Evolutionary conservation across 495 filamentous ascomycete species (phyloP).

Genomic region (Aspergillus sparsus): DNA sequence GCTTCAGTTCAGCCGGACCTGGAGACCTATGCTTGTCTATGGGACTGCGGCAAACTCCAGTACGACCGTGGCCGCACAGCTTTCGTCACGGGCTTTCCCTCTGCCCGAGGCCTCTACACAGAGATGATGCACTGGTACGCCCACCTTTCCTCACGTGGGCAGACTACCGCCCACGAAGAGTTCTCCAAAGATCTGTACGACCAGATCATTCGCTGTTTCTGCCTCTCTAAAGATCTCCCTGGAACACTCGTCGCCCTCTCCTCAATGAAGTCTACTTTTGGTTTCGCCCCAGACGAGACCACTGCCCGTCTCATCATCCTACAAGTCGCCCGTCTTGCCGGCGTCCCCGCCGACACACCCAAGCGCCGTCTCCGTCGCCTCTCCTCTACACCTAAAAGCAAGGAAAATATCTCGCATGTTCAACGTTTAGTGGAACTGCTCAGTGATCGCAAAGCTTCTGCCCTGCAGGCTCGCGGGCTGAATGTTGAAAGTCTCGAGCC

Average conservation of each 20-base stretch:
- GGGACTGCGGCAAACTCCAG: slow-evolving; percentile 57
- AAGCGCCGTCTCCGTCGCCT: slow-evolving; percentile 46
- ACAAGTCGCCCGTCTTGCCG: slow-evolving; percentile 51
- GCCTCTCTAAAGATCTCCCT: slow-evolving; percentile 51
- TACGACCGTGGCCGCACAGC: slow-evolving; percentile 47
- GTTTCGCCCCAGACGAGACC: slow-evolving; percentile 50
- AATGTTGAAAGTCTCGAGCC: slow-evolving; percentile 42
- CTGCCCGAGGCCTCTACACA: slow-evolving; percentile 57
- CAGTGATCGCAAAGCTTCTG: slow-evolving; percentile 37
- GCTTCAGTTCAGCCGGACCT: slow-evolving; percentile 58
- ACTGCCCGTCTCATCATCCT: slow-evolving; percentile 54
- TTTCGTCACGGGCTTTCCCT: slow-evolving; percentile 39
- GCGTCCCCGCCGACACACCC: slow-evolving; percentile 40
- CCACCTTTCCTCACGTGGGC: slow-evolving; percentile 31
- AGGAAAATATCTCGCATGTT: slow-evolving; percentile 47
- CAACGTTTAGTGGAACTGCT: slow-evolving; percentile 40
- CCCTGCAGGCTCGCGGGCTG: slow-evolving; percentile 38
- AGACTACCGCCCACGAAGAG: slow-evolving; percentile 31
- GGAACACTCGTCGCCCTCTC: slow-evolving; percentile 64
- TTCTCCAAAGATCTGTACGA: slow-evolving; percentile 57
- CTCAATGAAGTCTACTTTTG: slow-evolving; percentile 55
- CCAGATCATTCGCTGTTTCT: slow-evolving; percentile 58
- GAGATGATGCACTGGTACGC: slow-evolving; percentile 61
- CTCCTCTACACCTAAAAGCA: slow-evolving; percentile 44
- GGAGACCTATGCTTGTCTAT: slow-evolving; percentile 70